phyloP scores from a whole-genome alignment of 2,329 filamentous ascomycete species.

The Aspergillus terreus region DNA sequence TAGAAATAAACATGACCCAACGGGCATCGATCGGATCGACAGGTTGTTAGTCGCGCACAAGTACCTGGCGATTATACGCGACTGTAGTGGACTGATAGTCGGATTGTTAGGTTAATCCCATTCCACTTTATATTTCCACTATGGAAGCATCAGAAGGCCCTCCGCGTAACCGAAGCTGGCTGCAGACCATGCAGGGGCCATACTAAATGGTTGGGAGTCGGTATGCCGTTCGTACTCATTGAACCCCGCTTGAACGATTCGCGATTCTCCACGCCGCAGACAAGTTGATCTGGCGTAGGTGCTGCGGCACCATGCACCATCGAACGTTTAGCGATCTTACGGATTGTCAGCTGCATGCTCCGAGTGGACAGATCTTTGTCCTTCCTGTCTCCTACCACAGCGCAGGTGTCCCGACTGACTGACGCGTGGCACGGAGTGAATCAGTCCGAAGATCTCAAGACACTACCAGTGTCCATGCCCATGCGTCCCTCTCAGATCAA shows the following conservation, averaged over 20 bases:
- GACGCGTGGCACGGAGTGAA: slow-evolving; percentile 5
- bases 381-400: neutral
- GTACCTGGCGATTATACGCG: neutral
- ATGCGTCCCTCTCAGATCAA: slow-evolving; percentile 8
- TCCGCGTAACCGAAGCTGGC: slow-evolving; percentile 4
- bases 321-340: slow-evolving; percentile 4
- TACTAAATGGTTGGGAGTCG: slow-evolving; percentile 8
- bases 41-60: neutral
- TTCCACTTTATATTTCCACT: neutral
- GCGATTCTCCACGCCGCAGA: slow-evolving; percentile 8
- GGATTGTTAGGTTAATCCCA: too few relatives aligned
- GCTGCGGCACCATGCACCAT: neutral
- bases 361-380: slow-evolving; percentile 2
- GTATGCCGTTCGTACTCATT: slow-evolving; percentile 4
- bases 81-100: too few relatives aligned
- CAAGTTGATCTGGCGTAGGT: slow-evolving; percentile 6
- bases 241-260: slow-evolving; percentile 8
- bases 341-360: slow-evolving; percentile 8
- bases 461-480: slow-evolving; percentile 10
- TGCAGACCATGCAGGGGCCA: slow-evolving; percentile 8
- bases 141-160: slow-evolving; percentile 8
- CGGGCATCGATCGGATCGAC: neutral
- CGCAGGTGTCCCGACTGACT: neutral
- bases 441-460: slow-evolving; percentile 2
- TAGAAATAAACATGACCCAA: neutral